Evolutionary conservation across 116 monocot species (phyloP).

Genomic region (Phalaenopsis hybrid): DNA sequence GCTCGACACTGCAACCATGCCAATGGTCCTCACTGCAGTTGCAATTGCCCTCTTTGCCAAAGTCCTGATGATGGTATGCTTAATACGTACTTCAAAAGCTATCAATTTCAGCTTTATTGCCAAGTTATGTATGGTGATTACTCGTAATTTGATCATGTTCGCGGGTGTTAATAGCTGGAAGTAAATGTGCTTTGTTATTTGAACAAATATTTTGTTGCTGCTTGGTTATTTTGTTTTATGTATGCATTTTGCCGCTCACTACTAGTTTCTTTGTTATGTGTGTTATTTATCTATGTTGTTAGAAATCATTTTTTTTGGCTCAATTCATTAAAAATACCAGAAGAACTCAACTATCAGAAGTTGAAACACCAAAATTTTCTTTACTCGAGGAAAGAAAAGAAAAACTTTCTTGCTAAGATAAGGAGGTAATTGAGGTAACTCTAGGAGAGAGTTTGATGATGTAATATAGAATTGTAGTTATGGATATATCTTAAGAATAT

Average conservation of each 20-base stretch:
- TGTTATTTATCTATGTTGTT: background rate
- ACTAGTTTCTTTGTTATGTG: background rate
- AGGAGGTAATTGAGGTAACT: too few relatives aligned
- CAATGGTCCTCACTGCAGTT: constrained; percentile 94
- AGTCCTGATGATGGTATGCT: constrained; percentile 81
- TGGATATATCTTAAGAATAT: too few relatives aligned
- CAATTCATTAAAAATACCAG: background rate
- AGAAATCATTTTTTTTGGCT: background rate
- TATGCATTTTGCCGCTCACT: background rate
- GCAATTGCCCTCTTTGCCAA: constrained; percentile 81
- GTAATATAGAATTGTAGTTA: too few relatives aligned
- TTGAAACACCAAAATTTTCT: too few relatives aligned
- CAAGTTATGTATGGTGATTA: constrained; percentile 1
- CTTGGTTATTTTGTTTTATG: background rate
- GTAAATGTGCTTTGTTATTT: background rate
- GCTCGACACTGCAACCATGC: constrained; percentile 92
- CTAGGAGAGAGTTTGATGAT: too few relatives aligned
- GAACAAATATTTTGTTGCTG: background rate
- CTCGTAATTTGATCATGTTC: background rate
- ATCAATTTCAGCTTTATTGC: background rate
- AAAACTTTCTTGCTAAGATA: too few relatives aligned
- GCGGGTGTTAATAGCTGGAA: background rate
- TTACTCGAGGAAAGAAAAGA: too few relatives aligned
- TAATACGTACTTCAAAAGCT: background rate
- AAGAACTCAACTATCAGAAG: too few relatives aligned